Conservation (phyloP, 192 early-diverging fungal species). For the Geranomyces michiganensis region DNA sequence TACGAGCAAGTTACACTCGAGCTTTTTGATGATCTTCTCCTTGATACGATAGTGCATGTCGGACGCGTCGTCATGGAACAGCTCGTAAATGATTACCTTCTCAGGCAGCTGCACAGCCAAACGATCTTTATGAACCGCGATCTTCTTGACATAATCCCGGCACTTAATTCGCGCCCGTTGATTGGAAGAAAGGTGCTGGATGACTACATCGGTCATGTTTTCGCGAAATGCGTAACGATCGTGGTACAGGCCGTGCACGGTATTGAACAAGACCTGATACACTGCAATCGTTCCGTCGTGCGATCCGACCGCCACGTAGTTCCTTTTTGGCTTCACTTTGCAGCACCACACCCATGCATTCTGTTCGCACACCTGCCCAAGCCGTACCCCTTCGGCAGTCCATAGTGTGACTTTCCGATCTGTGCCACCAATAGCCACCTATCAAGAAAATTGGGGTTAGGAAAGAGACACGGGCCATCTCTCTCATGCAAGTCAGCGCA, state of each 20-base stretch:
- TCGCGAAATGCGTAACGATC: slow-evolving; percentile 62
- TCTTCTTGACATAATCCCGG: slow-evolving; percentile 64
- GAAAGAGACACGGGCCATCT: too few species aligned
- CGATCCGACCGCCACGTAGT: slow-evolving; percentile 58
- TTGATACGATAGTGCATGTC: slow-evolving; percentile 68
- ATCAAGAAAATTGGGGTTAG: too few species aligned
- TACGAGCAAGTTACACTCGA: slow-evolving; percentile 62
- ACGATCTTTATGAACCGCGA: slow-evolving; percentile 58
- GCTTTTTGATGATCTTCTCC: slow-evolving; percentile 57
- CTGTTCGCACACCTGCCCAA: slow-evolving; percentile 51
- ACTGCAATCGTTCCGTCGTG: slow-evolving; percentile 59
- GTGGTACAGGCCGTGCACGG: slow-evolving; percentile 61
- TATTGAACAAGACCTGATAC: slow-evolving; percentile 57
- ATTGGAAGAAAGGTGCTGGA: slow-evolving; percentile 56
- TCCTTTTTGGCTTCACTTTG: slow-evolving; percentile 48
- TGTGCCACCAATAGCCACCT: slow-evolving; percentile 53
- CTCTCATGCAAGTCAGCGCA: too few species aligned
- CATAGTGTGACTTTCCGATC: slow-evolving; percentile 59
- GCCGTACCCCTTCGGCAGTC: slow-evolving; percentile 56
- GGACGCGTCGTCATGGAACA: slow-evolving; percentile 56
- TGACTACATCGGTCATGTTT: slow-evolving; percentile 67
- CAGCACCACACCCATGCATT: slow-evolving; percentile 60
- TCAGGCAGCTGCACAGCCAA: slow-evolving; percentile 63
- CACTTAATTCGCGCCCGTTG: slow-evolving; percentile 61
- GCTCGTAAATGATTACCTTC: slow-evolving; percentile 60